Evolutionary conservation across 2,329 filamentous ascomycete species (phyloP).

Genomic region (Paracoccidioides lutzii): DNA sequence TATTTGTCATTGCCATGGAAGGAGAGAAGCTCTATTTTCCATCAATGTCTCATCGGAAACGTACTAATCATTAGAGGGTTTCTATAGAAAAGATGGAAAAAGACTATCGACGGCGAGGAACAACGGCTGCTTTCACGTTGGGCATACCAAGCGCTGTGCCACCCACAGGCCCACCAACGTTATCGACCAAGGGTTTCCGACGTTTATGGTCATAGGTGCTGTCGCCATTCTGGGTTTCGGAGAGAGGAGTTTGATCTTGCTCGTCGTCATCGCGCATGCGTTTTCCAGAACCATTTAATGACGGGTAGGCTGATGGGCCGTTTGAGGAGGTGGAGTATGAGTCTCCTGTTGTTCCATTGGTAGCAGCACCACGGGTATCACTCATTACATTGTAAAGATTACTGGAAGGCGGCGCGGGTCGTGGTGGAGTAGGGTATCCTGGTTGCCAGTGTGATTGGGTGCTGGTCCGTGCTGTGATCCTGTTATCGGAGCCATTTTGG

Average conservation of each 20-base stretch:
- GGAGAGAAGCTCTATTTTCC: not conserved
- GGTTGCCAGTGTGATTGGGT: constrained; percentile 61
- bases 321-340: constrained; percentile 57
- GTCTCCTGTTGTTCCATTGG: constrained; percentile 55
- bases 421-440: constrained; percentile 69
- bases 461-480: constrained; percentile 64
- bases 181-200: constrained; percentile 61
- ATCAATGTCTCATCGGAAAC: not conserved
- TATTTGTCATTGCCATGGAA: not conserved
- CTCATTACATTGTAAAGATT: constrained; percentile 84
- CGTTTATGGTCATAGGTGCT: constrained; percentile 53
- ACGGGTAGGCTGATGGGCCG: constrained; percentile 40
- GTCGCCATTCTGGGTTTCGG: constrained; percentile 47
- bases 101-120: constrained; percentile 27
- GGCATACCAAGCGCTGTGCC: constrained; percentile 28
- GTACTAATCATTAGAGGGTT: not conserved
- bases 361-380: constrained; percentile 53
- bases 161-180: constrained; percentile 35
- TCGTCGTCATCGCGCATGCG: constrained; percentile 53
- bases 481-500: constrained; percentile 67
- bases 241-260: constrained; percentile 51
- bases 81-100: not conserved
- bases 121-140: constrained; percentile 33
- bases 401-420: constrained; percentile 51
- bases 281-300: constrained; percentile 54